These are phyloP conservation scores for Ganoderma lingzhi DNA, from an alignment of 1,284 basidiomycete genomes.

Conservation along the genomic window DNA sequence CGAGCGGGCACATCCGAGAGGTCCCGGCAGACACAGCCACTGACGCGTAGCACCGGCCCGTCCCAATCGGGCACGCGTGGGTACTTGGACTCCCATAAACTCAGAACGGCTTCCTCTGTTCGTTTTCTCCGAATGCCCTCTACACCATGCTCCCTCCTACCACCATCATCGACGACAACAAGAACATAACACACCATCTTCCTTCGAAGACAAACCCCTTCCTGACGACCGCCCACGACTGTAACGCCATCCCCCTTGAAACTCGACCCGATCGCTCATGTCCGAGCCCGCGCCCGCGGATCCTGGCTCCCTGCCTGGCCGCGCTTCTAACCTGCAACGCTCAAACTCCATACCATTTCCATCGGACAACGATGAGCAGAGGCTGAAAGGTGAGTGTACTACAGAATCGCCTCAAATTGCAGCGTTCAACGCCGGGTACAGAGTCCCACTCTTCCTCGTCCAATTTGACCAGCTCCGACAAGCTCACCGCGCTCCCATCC, in stretches of 20 bases:
- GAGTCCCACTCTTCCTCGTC: constrained; percentile 43
- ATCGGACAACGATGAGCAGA: constrained; percentile 13
- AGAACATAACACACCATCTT: not conserved
- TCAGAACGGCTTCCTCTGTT: constrained; percentile 11
- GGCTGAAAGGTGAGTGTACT: constrained; percentile 22
- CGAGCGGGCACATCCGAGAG: too few species aligned
- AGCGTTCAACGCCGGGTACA: constrained; percentile 7
- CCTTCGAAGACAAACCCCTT: not conserved
- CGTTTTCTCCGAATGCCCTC: not conserved
- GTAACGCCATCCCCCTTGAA: not conserved
- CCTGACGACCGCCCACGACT: not conserved
- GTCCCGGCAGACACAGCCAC: constrained; percentile 13
- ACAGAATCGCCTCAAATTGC: not conserved
- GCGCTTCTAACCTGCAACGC: constrained; percentile 16
- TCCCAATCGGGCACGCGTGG: constrained; percentile 25
- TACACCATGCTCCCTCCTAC: constrained; percentile 5
- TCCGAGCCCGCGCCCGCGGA: constrained; percentile 11
- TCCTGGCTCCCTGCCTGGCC: not conserved
- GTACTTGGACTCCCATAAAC: constrained; percentile 12
- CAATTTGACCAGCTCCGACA: constrained; percentile 48
- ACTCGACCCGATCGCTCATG: constrained; percentile 8
- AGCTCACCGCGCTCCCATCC: constrained; percentile 48
- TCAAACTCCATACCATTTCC: constrained; percentile 31
- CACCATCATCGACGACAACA: not conserved
- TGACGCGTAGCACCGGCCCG: constrained; percentile 20